Evolutionary conservation across 2,329 filamentous ascomycete species (phyloP), one percentile per base, ranked within the genome.

Genomic region (Neofusicoccum parvum): DNA sequence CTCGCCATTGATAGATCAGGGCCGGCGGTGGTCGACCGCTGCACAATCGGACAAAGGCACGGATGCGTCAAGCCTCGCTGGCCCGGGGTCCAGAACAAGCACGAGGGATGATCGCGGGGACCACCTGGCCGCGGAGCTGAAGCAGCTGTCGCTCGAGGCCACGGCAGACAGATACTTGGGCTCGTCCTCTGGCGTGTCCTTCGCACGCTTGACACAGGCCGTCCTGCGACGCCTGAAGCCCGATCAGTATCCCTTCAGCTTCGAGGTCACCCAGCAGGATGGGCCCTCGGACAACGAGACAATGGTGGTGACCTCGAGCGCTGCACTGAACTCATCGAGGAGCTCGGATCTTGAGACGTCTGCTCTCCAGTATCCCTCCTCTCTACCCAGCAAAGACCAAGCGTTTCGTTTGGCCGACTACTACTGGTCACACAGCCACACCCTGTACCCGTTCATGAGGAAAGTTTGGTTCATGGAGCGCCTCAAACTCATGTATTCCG

Each of bases 401-500:
- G 59, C 59, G 4, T 45, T 48, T 17, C 46, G 60, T 10, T 37
- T 67, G 27, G 66, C 65, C n/a, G 63, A 78, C 12, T 82, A 81
- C 54, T 83, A 83, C 70, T 83, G 82, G 69, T 77, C 80, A 0
- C 81, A 83, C 66, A 81, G 79, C 1, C 80, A 82, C 58, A 83
- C 81, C 0, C 68, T 83, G 0, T 83, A 83, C 56, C 81, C 81
- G 0, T 78, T 82, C n/a, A 59, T 82, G 2, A 70, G 75, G 2
- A 72, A 74, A 10, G 65, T 65, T 4, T 76, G 80, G 50, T 73
- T 82, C n/a, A 70, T 73, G 45, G 51, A 70, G 0, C 74, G 74
- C 1, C 69, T 82, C 2, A 69, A 70, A n/a, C 14, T 39, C 34
- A 50, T 50, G 59, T 63, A 50, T 14, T 51, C 59, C 9, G 20